These are phyloP conservation scores for Wickerhamomyces sydowiorum DNA, from an alignment of 805 yeast genomes.

Conservation along the genomic window DNA sequence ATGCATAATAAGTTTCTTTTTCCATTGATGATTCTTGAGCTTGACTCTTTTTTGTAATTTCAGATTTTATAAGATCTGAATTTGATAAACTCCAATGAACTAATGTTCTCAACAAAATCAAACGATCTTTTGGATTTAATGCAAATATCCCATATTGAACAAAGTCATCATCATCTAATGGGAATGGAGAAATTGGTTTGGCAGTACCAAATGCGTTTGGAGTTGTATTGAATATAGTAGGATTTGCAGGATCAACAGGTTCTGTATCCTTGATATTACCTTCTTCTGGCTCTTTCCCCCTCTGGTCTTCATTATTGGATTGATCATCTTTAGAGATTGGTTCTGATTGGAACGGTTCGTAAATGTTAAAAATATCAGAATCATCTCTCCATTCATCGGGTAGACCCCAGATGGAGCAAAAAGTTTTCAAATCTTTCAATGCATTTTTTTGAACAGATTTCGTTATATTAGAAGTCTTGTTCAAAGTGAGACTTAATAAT, in stretches of 20 bases:
- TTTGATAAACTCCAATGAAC: constrained; percentile 16
- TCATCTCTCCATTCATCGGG: constrained; percentile 25
- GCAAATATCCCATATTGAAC: constrained; percentile 12
- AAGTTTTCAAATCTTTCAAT: constrained; percentile 11
- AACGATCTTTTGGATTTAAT: constrained; percentile 17
- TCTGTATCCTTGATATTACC: too few relatives aligned
- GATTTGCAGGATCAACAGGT: constrained; percentile 16
- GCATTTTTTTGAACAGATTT: constrained; percentile 8
- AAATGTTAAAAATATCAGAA: constrained; percentile 8
- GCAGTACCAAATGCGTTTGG: constrained; percentile 8
- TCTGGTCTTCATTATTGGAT: too few relatives aligned
- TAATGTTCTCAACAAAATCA: constrained; percentile 17
- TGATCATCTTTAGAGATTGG: background rate
- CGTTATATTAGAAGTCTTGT: constrained; percentile 10
- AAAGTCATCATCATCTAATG: constrained; percentile 17
- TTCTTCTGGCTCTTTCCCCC: too few relatives aligned
- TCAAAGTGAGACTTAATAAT: constrained; percentile 12
- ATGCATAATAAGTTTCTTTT: constrained; percentile 19
- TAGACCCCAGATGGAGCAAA: constrained; percentile 14
- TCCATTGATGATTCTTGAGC: constrained; percentile 16
- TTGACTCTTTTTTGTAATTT: constrained; percentile 8
- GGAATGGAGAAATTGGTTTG: constrained; percentile 12
- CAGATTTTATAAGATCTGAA: constrained; percentile 13
- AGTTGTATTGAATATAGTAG: constrained; percentile 13
- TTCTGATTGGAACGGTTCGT: constrained; percentile 1